Percentiles rank a stretch among this genome's conserved stretches.
phyloP scores from a whole-genome alignment of 2,329 filamentous ascomycete genomes.

The Aspergillus aculeatinus region DNA sequence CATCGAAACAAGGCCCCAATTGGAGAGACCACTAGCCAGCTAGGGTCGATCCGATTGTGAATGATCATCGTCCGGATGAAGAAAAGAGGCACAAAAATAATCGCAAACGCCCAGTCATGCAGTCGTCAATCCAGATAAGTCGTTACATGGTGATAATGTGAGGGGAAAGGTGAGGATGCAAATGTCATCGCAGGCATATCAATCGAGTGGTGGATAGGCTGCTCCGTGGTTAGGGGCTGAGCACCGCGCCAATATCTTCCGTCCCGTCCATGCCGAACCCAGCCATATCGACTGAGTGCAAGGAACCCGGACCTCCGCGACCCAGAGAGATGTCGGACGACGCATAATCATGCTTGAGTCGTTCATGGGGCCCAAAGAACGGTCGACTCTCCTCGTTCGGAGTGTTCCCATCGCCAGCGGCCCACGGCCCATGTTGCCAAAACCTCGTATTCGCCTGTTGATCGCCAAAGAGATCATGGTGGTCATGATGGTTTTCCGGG shows the following conservation, averaged over 20 bases:
- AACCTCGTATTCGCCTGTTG: slow-evolving; percentile 47
- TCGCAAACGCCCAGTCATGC: slow-evolving; percentile 42
- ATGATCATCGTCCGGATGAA: slow-evolving; percentile 9
- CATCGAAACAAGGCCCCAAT: slow-evolving; percentile 29
- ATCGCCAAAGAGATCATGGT: slow-evolving; percentile 46
- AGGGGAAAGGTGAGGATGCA: slow-evolving; percentile 20
- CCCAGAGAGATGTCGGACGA: slow-evolving; percentile 46
- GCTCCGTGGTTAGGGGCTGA: slow-evolving; percentile 36
- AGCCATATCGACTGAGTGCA: slow-evolving; percentile 48
- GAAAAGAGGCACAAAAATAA: slow-evolving; percentile 19
- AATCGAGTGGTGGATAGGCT: slow-evolving; percentile 10
- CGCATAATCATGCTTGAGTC: slow-evolving; percentile 45
- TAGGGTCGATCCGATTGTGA: slow-evolving; percentile 31
- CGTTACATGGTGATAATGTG: slow-evolving; percentile 36
- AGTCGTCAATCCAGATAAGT: slow-evolving; percentile 42
- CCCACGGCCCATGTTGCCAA: slow-evolving; percentile 46
- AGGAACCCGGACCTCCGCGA: slow-evolving; percentile 43
- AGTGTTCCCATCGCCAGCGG: slow-evolving; percentile 43
- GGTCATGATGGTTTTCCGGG: slow-evolving; percentile 38
- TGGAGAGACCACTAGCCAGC: slow-evolving; percentile 35
- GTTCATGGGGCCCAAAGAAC: slow-evolving; percentile 46
- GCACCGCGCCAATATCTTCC: slow-evolving; percentile 37
- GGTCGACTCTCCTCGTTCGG: slow-evolving; percentile 44
- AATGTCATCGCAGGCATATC: slow-evolving; percentile 30
- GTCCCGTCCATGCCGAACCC: slow-evolving; percentile 43